Conservation (phyloP, 2,329 filamentous ascomycete species). For the Diaporthe citriasiana region DNA sequence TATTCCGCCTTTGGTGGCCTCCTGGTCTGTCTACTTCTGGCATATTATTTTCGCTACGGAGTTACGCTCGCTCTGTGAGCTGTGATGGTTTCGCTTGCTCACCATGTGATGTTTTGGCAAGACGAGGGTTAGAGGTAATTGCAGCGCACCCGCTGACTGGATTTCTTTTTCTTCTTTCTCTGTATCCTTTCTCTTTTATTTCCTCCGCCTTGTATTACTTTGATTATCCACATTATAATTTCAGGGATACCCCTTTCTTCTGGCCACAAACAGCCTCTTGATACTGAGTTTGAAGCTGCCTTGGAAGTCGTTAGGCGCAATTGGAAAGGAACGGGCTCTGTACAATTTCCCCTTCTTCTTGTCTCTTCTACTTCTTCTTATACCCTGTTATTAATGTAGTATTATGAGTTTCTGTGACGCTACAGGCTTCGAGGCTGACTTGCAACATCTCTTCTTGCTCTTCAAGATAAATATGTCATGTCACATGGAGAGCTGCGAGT, state of each 20-base stretch:
- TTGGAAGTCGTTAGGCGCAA: not conserved
- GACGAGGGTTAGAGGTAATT: too few relatives aligned
- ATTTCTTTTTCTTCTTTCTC: not conserved
- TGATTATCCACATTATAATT: not conserved
- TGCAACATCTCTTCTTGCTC: not conserved
- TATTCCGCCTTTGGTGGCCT: not conserved
- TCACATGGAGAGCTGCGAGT: not conserved
- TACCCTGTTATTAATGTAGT: too few relatives aligned
- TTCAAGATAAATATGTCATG: not conserved
- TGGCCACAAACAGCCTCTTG: too few relatives aligned
- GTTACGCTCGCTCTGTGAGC: not conserved
- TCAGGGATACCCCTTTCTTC: not conserved
- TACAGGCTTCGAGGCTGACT: not conserved
- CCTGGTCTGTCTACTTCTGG: constrained; percentile 22
- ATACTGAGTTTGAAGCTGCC: not conserved
- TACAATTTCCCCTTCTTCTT: not conserved
- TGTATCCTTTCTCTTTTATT: not conserved
- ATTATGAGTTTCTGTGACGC: not conserved
- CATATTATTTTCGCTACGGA: not conserved
- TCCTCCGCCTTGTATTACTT: too few relatives aligned
- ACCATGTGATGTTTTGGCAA: too few relatives aligned
- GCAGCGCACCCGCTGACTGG: too few relatives aligned
- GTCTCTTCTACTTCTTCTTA: not conserved
- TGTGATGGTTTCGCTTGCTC: not conserved
- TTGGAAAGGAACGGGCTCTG: not conserved